Conservation (phyloP, 2,329 filamentous ascomycete species). For the Ilyonectria destructans region DNA sequence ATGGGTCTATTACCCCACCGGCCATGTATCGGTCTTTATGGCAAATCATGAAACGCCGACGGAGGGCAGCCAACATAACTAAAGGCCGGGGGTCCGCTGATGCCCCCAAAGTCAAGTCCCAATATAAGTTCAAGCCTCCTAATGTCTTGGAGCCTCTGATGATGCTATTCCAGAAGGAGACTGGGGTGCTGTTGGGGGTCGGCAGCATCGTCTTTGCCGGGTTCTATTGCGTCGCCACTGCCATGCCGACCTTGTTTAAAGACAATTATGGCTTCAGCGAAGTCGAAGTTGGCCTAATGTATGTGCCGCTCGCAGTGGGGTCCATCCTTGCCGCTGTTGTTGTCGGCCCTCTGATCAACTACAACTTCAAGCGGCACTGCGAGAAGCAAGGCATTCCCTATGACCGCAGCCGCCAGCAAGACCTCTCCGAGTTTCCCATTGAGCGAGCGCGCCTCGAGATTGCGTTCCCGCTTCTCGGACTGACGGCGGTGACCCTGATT, state of each 20-base stretch:
- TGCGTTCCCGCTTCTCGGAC: constrained; percentile 65
- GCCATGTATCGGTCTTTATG: constrained; percentile 55
- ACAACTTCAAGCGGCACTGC: constrained; percentile 78
- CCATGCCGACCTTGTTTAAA: constrained; percentile 61
- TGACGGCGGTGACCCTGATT: constrained; percentile 65
- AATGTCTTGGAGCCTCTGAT: constrained; percentile 60
- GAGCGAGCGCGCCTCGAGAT: constrained; percentile 67
- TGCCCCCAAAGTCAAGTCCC: constrained; percentile 35
- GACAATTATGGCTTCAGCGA: constrained; percentile 74
- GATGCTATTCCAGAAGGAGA: constrained; percentile 61
- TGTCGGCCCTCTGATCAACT: constrained; percentile 73
- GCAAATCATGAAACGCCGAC: constrained; percentile 49
- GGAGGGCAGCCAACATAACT: constrained; percentile 14
- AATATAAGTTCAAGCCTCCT: constrained; percentile 57
- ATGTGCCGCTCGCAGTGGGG: constrained; percentile 66
- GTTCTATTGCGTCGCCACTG: constrained; percentile 65
- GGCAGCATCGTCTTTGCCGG: constrained; percentile 65
- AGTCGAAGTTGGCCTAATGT: constrained; percentile 68
- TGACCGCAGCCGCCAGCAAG: constrained; percentile 67
- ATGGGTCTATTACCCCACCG: constrained; percentile 66
- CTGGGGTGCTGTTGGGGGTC: constrained; percentile 62
- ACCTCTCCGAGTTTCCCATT: constrained; percentile 66
- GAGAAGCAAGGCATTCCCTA: constrained; percentile 66
- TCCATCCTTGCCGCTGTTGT: constrained; percentile 63
- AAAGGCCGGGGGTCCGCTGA: constrained; percentile 34